Conservation (phyloP, 805 yeast species). For the Ogataea pini region DNA sequence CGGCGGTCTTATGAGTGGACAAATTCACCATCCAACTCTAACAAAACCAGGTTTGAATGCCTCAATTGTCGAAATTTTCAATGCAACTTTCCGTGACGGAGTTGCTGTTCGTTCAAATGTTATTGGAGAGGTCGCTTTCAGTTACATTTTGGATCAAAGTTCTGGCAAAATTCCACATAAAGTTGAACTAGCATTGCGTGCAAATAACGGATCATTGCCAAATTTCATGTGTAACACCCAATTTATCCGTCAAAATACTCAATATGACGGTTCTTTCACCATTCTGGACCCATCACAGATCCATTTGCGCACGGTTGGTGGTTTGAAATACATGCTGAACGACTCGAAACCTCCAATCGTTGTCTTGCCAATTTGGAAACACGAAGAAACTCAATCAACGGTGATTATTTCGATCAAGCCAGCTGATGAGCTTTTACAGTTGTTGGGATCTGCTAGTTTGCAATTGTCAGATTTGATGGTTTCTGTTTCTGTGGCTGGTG, state of each 20-base stretch:
- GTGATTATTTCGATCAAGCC: constrained; percentile 72
- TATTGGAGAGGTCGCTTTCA: constrained; percentile 85
- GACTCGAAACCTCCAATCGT: constrained; percentile 62
- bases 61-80: constrained; percentile 82
- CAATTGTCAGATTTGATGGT: constrained; percentile 60
- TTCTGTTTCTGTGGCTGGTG: constrained; percentile 62
- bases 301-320: constrained; percentile 70
- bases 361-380: constrained; percentile 86
- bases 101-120: constrained; percentile 56
- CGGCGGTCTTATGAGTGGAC: constrained; percentile 37
- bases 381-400: constrained; percentile 81
- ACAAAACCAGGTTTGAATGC: constrained; percentile 70
- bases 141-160: constrained; percentile 47
- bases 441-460: constrained; percentile 37
- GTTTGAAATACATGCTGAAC: constrained; percentile 69
- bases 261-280: constrained; percentile 36
- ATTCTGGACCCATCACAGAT: constrained; percentile 50
- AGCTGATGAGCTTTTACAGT: constrained; percentile 44
- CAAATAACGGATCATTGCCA: constrained; percentile 43
- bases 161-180: constrained; percentile 40
- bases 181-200: constrained; percentile 41
- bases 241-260: constrained; percentile 47
- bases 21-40: constrained; percentile 51
- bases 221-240: constrained; percentile 53
- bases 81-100: constrained; percentile 74